Conservation (phyloP, 805 yeast genomes). For the Komagataella pseudopastoris region DNA sequence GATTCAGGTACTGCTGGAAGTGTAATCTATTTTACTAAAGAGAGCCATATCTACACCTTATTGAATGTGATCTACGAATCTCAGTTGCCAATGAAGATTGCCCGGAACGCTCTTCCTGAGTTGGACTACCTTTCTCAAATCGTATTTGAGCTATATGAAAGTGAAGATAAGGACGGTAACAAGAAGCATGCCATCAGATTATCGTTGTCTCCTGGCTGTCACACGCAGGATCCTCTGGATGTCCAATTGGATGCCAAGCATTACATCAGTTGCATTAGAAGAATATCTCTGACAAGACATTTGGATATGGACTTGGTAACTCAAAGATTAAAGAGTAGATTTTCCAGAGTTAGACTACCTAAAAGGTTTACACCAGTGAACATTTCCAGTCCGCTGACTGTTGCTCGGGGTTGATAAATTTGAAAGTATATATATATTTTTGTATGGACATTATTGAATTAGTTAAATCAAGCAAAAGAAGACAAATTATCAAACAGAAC, state of each 20-base stretch:
- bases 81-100: slow-evolving; percentile 88
- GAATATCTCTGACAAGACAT: slow-evolving; percentile 82
- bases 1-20: slow-evolving; percentile 71
- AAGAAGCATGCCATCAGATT: slow-evolving; percentile 84
- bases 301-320: slow-evolving; percentile 82
- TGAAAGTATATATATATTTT: not conserved
- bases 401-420: slow-evolving; percentile 2
- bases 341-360: slow-evolving; percentile 80
- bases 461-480: slow-evolving; percentile 17
- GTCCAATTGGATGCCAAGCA: slow-evolving; percentile 94
- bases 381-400: slow-evolving; percentile 52
- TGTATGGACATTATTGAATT: slow-evolving; percentile 1
- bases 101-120: slow-evolving; percentile 92
- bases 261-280: slow-evolving; percentile 91
- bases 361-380: slow-evolving; percentile 84
- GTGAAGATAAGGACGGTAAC: slow-evolving; percentile 49
- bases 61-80: slow-evolving; percentile 85
- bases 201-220: slow-evolving; percentile 95
- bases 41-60: slow-evolving; percentile 89
- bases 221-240: slow-evolving; percentile 94
- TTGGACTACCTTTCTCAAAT: slow-evolving; percentile 91
- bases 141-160: slow-evolving; percentile 85
- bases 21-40: slow-evolving; percentile 89
- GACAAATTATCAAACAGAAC: slow-evolving; percentile 84
- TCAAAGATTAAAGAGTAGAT: slow-evolving; percentile 68